These are phyloP conservation scores for Fusarium cyanostomum DNA, from an alignment of 2,329 filamentous ascomycete genomes.

Conservation along the genomic window DNA sequence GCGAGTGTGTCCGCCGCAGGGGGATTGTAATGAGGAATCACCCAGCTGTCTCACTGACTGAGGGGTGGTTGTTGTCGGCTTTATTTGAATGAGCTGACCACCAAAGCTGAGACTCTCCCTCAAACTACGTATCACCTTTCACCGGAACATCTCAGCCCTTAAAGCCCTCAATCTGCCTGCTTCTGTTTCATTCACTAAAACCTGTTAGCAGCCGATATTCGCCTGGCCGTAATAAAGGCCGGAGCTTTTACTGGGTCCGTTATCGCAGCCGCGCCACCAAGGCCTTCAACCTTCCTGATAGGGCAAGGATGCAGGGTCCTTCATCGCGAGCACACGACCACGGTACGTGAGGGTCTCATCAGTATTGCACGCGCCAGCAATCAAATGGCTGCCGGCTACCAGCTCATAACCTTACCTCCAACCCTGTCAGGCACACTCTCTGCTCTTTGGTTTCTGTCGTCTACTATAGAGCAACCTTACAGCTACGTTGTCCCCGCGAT, in stretches of 20 bases:
- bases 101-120: no score
- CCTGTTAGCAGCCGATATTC: conserved; percentile 41
- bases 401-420: neutral
- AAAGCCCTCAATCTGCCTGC: neutral
- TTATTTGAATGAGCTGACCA: no score
- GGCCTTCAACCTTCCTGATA: conserved; percentile 4
- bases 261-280: conserved; percentile 21
- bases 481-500: neutral
- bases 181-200: conserved; percentile 41
- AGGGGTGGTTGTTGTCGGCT: no score
- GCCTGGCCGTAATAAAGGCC: conserved; percentile 15
- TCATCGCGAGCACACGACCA: neutral
- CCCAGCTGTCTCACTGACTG: no score
- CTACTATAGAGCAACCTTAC: neutral
- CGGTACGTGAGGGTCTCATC: conserved; percentile 11
- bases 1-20: neutral
- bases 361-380: conserved; percentile 11
- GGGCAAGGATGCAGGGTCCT: conserved; percentile 1
- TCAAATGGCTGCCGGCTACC: conserved; percentile 14
- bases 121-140: no score
- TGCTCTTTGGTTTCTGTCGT: neutral
- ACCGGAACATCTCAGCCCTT: conserved; percentile 4
- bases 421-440: neutral
- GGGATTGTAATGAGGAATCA: neutral
- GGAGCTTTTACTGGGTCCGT: conserved; percentile 25